Base-by-base conservation (phyloP, 2,329 filamentous ascomycete genomes). In the Trichoderma asperellum region DNA sequence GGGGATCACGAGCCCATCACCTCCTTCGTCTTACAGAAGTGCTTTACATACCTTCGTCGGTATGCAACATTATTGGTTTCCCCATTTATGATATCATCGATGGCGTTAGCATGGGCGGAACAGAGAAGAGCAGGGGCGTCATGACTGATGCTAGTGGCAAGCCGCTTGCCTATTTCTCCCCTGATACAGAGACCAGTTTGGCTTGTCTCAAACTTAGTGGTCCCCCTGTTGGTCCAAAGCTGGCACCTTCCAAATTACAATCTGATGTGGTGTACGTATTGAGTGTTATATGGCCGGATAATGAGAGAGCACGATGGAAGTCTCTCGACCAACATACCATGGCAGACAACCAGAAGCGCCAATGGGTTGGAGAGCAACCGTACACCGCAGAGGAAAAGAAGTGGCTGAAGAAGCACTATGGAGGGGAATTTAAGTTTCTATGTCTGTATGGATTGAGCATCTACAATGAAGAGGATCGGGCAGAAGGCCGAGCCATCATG, bases 361-460 rank as follows among this genome's bases (percentile, higher is more conserved):
- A 40, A 55, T 21, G 61, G 32, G 21, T n/a, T 16, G 43, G 29
- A 1, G n/a, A 59, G 8, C 43, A 61, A 18, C 47, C 43, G 18
- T 68, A 60, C 29, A 56, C 29, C 24, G 5, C 21, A 1, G 34
- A 32, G 10, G 65, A 68, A 27, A 62, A 53, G 8, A 6, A 34
- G n/a, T 61, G 57, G 57, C 35, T 62, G 24, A 56, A 47, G 27
- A 34, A 56, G 34, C 16, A 68, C 24, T 62, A 35, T 10, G 5
- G 12, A 47, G 58, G 58, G 5, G 58, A 61, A 43, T 62, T 21
- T 32, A 62, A 56, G 14, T 56, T 62, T 16, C 21, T 68, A 24
- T 4, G 18, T 5, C 27, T 24, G 1, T 12, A 62, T 18, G 66
- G 32, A 18, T 27, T 62, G 16, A 56, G 47, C 16, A 61, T 68